Base-by-base conservation (phyloP, 2,329 filamentous ascomycete species). In the Penicillium sp. region DNA sequence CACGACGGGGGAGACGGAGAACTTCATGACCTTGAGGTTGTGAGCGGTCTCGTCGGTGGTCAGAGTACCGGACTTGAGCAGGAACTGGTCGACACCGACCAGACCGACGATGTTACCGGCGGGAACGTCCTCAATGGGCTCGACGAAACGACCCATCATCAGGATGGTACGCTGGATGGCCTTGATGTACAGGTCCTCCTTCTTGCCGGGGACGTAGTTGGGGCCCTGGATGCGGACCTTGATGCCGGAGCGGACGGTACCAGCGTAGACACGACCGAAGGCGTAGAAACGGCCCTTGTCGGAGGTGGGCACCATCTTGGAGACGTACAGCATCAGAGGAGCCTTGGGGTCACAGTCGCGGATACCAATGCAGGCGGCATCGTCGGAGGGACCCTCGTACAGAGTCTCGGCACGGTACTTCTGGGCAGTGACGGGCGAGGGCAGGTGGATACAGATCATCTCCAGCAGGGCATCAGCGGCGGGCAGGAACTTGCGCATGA, bases 1-100 rank as follows among this genome's bases (percentile, higher is more conserved):
- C 58, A 98, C 93, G 76, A 98, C 93, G 64, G 93, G 93, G 47
- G 93, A 97, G 71, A 98, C 93, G 68, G 93, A 98, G 86, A 98
- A 98, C 81, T 96, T 97, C 93, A 98, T 98, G 77, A 98, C 93
- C 86, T 97, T 97, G 67, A 98, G 78, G 85, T 98, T 98, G 86
- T 98, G 93, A 70, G 93, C 91, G 56, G 88, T 94, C 60, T 98
- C 93, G 69, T 80, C 84, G 70, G 91, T 97, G 75, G 90, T 95
- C 64, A 98, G 86, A 66, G 93, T 98, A 86, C 93, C 93, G 71
- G 93, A 97, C 86, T 98, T 98, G 80, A 98, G 89, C 80, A 98
- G 80, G 87, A 97, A 98, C 83, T 98, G 93, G 73, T 98, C 93
- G 63, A 98, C 88, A 84, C 93, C 93, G 69, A 98, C 93, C 65